phyloP scores from a whole-genome alignment of 2,329 filamentous ascomycete genomes.

The Ophiosphaerella herpotricha region DNA sequence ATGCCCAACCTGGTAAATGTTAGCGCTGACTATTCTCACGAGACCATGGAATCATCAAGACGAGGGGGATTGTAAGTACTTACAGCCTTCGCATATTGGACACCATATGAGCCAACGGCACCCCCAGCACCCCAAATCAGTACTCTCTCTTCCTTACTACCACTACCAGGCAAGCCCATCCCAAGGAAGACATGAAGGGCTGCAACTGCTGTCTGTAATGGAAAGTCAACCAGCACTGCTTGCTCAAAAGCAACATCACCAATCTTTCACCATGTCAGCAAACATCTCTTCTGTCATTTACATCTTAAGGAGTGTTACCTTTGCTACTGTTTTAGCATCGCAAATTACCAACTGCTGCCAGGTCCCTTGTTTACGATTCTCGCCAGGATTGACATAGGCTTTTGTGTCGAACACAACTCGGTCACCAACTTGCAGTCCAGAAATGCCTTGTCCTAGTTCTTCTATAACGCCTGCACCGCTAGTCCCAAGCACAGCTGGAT shows the following conservation, averaged over 20 bases:
- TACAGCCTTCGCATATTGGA: slow-evolving; percentile 31
- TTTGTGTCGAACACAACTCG: slow-evolving; percentile 42
- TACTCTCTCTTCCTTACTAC: slow-evolving; percentile 25
- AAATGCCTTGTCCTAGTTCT: slow-evolving; percentile 52
- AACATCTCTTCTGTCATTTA: neutral
- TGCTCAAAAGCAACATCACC: slow-evolving; percentile 31
- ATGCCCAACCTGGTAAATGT: slow-evolving; percentile 30
- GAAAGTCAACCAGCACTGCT: slow-evolving; percentile 29
- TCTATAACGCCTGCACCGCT: slow-evolving; percentile 49
- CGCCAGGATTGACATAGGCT: slow-evolving; percentile 21
- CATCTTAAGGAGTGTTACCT: slow-evolving; percentile 10
- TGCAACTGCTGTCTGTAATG: slow-evolving; percentile 34
- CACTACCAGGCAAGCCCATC: slow-evolving; percentile 26
- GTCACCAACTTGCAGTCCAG: slow-evolving; percentile 50
- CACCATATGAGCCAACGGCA: slow-evolving; percentile 32
- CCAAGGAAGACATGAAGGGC: slow-evolving; percentile 34
- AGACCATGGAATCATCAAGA: neutral
- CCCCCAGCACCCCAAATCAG: slow-evolving; percentile 36
- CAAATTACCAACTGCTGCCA: slow-evolving; percentile 30
- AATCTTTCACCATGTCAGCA: slow-evolving; percentile 22
- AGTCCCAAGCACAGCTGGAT: slow-evolving; percentile 24
- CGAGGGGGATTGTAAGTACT: slow-evolving; percentile 3
- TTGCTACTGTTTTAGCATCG: slow-evolving; percentile 22
- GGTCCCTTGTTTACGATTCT: slow-evolving; percentile 25
- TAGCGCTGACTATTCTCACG: slow-evolving; percentile 3